Evolutionary conservation across 2,329 filamentous ascomycete genomes (phyloP).

Genomic region (Bipolaris victoriae): DNA sequence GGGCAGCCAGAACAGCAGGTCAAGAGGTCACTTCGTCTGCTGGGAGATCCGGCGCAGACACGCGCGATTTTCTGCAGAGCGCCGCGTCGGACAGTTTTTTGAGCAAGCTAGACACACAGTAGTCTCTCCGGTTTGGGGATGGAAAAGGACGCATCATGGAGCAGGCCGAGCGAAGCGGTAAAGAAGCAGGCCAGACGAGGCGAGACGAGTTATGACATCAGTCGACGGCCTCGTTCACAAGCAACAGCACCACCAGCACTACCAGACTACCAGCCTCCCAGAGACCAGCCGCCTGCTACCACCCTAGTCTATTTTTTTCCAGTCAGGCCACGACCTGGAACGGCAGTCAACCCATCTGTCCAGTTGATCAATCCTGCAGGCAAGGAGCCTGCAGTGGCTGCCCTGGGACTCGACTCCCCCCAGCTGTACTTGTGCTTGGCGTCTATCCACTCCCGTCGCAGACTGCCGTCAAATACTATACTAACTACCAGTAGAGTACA

Average conservation of each 20-base stretch:
- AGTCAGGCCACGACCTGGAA: not conserved
- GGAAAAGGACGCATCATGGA: not conserved
- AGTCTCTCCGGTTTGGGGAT: not conserved
- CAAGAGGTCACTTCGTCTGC: not conserved
- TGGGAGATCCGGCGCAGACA: not conserved
- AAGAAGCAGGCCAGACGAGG: constrained; percentile 9
- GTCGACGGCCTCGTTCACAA: constrained; percentile 4
- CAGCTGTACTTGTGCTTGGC: not conserved
- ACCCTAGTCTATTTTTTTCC: not conserved
- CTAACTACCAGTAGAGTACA: too few species aligned
- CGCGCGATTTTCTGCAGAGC: not conserved
- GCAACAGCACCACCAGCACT: not conserved
- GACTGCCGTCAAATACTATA: not conserved
- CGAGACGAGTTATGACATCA: constrained; percentile 18
- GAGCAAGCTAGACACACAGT: not conserved
- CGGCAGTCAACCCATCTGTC: not conserved
- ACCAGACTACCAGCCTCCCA: not conserved
- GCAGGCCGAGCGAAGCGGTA: constrained; percentile 16
- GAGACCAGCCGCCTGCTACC: not conserved
- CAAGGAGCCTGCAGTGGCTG: too few species aligned
- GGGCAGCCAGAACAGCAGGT: not conserved
- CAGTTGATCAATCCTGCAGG: not conserved
- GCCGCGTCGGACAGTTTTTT: not conserved
- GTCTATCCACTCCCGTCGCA: not conserved
- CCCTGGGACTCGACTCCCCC: not conserved